A percentile compares a stretch with the other conserved stretches of the same genome.
Conservation (phyloP, 1,139 yeast genomes). For the Suhomyces choctaworum region DNA sequence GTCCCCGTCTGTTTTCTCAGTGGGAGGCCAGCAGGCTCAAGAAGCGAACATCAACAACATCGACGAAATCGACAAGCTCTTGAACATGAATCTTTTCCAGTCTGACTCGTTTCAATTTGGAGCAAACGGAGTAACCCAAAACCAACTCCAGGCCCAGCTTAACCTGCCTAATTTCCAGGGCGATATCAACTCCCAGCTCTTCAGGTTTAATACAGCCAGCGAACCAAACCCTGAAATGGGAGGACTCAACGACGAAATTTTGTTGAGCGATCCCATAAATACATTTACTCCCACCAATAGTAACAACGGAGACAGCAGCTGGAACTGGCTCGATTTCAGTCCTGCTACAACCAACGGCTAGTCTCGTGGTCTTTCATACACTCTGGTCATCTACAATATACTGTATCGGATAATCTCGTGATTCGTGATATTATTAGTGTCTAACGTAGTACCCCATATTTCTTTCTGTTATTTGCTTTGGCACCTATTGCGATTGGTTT, state of each 20-base stretch:
- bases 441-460: too few species aligned
- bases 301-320: constrained; percentile 11
- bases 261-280: constrained; percentile 12
- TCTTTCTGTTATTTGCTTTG: too few species aligned
- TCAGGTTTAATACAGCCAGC: constrained; percentile 1
- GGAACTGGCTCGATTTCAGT: constrained; percentile 22
- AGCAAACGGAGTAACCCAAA: constrained; percentile 8
- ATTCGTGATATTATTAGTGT: too few species aligned
- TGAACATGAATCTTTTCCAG: constrained; percentile 44
- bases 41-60: constrained; percentile 14
- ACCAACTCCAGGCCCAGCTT: constrained; percentile 1
- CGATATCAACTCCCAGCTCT: constrained; percentile 6
- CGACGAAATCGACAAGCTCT: constrained; percentile 46
- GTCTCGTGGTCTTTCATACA: too few species aligned
- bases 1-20: constrained; percentile 9
- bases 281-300: constrained; percentile 4
- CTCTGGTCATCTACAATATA: too few species aligned
- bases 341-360: constrained; percentile 11
- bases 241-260: constrained; percentile 20
- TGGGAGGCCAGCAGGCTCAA: constrained; percentile 2
- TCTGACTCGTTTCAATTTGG: constrained; percentile 30
- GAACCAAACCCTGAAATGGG: constrained; percentile 9
- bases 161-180: neutral
- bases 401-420: too few species aligned
- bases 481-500: neutral